phyloP scores from a whole-genome alignment of 2,329 filamentous ascomycete genomes.

The Clonostachys sp. region DNA sequence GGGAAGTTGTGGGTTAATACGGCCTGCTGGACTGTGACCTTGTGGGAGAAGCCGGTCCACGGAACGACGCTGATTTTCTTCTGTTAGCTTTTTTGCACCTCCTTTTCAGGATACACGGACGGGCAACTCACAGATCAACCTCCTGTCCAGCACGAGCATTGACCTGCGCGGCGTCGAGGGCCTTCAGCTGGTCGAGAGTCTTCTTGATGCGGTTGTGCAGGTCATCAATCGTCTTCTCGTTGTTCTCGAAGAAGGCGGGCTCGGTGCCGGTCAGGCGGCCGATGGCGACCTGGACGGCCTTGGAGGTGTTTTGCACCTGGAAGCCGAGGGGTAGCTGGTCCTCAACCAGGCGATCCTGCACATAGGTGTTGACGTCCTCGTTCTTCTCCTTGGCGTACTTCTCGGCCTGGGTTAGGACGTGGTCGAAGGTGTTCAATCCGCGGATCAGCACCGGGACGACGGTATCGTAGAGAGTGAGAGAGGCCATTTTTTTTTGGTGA shows the following conservation, averaged over 20 bases:
- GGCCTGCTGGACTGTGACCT: slow-evolving; percentile 27
- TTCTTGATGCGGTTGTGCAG: slow-evolving; percentile 16
- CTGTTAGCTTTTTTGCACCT: too few relatives aligned
- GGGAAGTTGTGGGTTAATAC: slow-evolving; percentile 39
- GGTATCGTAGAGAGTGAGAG: too few relatives aligned
- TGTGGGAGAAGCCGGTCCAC: too few relatives aligned
- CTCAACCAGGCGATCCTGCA: too few relatives aligned
- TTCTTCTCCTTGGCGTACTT: too few relatives aligned
- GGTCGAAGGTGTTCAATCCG: too few relatives aligned
- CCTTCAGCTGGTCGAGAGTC: slow-evolving; percentile 20
- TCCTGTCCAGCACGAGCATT: slow-evolving; percentile 15
- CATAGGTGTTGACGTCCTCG: too few relatives aligned
- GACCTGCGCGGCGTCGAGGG: slow-evolving; percentile 8
- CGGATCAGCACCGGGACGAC: too few relatives aligned
- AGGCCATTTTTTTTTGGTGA: too few relatives aligned
- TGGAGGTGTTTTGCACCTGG: slow-evolving; percentile 28
- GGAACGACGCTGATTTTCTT: too few relatives aligned
- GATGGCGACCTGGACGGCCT: slow-evolving; percentile 20
- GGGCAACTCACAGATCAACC: slow-evolving; percentile 11
- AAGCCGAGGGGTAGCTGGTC: slow-evolving; percentile 38
- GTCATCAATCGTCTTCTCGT: slow-evolving; percentile 21
- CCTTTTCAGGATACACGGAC: too few relatives aligned
- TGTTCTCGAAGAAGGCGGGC: slow-evolving; percentile 8
- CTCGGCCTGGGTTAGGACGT: too few relatives aligned
- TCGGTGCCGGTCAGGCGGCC: slow-evolving; percentile 21